These are phyloP conservation scores for Ochromonas danica DNA, from an alignment of 108 stramenopile genomes.

Conservation along the genomic window DNA sequence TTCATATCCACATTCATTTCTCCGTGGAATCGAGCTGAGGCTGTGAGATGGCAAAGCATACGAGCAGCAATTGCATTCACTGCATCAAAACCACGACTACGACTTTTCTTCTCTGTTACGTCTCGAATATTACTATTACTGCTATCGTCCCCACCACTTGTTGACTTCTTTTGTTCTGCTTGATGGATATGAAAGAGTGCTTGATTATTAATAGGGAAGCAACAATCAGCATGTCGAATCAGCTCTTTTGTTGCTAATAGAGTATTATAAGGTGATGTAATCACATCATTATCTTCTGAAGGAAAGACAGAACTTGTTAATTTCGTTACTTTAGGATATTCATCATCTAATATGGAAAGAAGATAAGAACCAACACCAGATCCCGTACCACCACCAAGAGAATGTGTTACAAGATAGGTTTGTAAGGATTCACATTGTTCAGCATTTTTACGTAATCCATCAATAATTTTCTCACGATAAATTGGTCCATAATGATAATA, in stretches of 20 bases:
- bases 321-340: slow-evolving; percentile 53
- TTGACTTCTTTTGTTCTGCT: no score
- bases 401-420: slow-evolving; percentile 63
- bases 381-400: slow-evolving; percentile 67
- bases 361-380: slow-evolving; percentile 62
- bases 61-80: slow-evolving; percentile 62
- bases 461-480: slow-evolving; percentile 51
- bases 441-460: slow-evolving; percentile 45
- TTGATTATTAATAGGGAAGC: slow-evolving; percentile 61
- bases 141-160: no score
- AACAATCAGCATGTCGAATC: slow-evolving; percentile 62
- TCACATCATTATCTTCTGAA: slow-evolving; percentile 62
- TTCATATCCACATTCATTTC: slow-evolving; percentile 67
- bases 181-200: slow-evolving; percentile 45
- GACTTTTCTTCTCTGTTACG: neutral
- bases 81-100: slow-evolving; percentile 54
- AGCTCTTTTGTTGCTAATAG: slow-evolving; percentile 56
- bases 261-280: slow-evolving; percentile 66
- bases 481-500: slow-evolving; percentile 54
- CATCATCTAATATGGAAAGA: slow-evolving; percentile 51
- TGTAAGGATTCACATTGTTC: slow-evolving; percentile 63
- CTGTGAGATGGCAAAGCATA: slow-evolving; percentile 59
- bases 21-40: slow-evolving; percentile 58
- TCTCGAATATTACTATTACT: no score
- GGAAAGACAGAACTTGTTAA: slow-evolving; percentile 53